Evolutionary conservation across 441 rosid genomes (phyloP).

Genomic region (Erysimum cheiri): DNA sequence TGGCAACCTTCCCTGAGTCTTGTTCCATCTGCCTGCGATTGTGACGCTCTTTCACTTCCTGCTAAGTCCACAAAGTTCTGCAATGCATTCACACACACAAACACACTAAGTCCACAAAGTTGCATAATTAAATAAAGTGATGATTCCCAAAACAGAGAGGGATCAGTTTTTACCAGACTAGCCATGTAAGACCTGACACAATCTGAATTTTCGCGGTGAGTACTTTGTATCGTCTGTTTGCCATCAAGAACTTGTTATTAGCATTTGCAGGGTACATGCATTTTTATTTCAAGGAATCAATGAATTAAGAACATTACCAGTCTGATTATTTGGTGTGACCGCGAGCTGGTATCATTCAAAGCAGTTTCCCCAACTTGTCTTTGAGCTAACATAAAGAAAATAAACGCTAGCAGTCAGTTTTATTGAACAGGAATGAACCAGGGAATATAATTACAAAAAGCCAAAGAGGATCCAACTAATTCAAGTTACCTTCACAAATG

Average conservation of each 20-base stretch:
- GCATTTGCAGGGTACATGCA: neutral
- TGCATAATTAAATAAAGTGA: too few relatives aligned
- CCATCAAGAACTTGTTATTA: slow-evolving; percentile 42
- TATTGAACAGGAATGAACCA: slow-evolving; percentile 5
- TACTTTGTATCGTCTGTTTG: slow-evolving; percentile 83
- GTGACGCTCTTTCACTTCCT: slow-evolving; percentile 99
- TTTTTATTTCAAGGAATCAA: slow-evolving; percentile 2
- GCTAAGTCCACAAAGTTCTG: slow-evolving; percentile 99
- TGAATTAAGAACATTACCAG: slow-evolving; percentile 59
- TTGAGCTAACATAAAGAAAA: slow-evolving; percentile 67
- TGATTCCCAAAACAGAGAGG: slow-evolving; percentile 1
- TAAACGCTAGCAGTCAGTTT: slow-evolving; percentile 27
- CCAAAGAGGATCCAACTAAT: slow-evolving; percentile 30
- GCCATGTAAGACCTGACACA: slow-evolving; percentile 96
- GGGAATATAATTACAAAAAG: slow-evolving; percentile 17
- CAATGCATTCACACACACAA: slow-evolving; percentile 37
- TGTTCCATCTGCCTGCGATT: slow-evolving; percentile 93
- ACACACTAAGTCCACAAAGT: slow-evolving; percentile 24
- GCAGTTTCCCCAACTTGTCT: slow-evolving; percentile 99
- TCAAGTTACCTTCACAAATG: slow-evolving; percentile 86
- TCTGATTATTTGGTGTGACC: slow-evolving; percentile 97
- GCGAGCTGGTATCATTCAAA: slow-evolving; percentile 90
- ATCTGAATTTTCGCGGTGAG: slow-evolving; percentile 91
- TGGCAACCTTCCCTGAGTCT: slow-evolving; percentile 99
- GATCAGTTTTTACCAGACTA: slow-evolving; percentile 70